Evolutionary conservation across 345 rosid genomes (phyloP).

Genomic region (Cardiospermum halicacabum): DNA sequence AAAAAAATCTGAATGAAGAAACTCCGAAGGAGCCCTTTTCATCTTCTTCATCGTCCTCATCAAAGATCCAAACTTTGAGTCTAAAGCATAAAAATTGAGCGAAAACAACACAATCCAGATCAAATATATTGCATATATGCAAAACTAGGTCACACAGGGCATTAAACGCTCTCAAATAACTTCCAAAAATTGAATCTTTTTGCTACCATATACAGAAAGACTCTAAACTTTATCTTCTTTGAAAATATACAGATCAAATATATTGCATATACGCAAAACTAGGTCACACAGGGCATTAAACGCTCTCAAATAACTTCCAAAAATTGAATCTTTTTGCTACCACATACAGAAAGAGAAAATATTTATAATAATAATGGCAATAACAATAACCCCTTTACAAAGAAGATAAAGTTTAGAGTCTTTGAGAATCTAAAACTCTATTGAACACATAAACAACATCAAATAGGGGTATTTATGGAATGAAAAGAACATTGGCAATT

Average conservation of each 20-base stretch:
- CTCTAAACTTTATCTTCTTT: no score
- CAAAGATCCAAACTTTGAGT: conserved; percentile 13
- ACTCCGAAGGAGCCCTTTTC: conserved; percentile 21
- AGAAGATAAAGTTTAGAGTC: conserved; percentile 4
- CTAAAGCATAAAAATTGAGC: neutral
- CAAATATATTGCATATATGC: neutral
- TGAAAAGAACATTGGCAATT: conserved; percentile 4
- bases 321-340: conserved; percentile 8
- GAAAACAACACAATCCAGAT: neutral
- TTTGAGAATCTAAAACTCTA: neutral
- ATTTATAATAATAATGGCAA: no score
- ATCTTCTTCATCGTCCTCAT: conserved; percentile 23
- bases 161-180: neutral
- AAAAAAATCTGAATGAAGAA: conserved; percentile 6
- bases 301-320: neutral
- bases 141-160: neutral
- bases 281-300: neutral
- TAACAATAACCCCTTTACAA: conserved; percentile 1
- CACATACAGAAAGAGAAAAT: no score
- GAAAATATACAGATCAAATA: conserved; percentile 13
- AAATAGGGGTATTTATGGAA: conserved; percentile 34
- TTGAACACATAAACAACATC: conserved; percentile 15
- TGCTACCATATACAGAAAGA: neutral
- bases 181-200: conserved; percentile 6
- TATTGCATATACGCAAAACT: neutral